Percentiles rank a stretch among this genome's conserved stretches.
phyloP scores from a whole-genome alignment of 1,284 basidiomycete genomes.

The Jaminaea rosea region DNA sequence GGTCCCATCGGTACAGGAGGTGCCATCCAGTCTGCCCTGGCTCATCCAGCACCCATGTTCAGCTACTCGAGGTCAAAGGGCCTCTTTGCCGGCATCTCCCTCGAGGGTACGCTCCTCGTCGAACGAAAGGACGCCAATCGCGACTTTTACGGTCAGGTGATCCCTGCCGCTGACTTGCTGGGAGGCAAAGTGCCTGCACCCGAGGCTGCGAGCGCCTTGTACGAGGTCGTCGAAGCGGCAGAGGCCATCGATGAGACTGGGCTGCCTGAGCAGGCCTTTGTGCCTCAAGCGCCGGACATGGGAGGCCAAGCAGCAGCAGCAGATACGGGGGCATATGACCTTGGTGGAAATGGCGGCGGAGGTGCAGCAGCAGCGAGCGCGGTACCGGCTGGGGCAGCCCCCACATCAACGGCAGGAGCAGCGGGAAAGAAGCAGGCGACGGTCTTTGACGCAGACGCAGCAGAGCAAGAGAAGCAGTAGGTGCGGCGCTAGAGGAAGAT shows the following conservation, averaged over 20 bases:
- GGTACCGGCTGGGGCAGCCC: too few relatives aligned
- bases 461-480: too few relatives aligned
- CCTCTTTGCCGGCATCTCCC: slow-evolving; percentile 83
- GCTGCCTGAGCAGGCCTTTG: slow-evolving; percentile 69
- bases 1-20: slow-evolving; percentile 86
- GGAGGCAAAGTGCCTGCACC: slow-evolving; percentile 88
- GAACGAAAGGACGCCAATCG: slow-evolving; percentile 70
- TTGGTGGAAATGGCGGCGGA: too few relatives aligned
- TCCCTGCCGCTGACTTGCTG: slow-evolving; percentile 81
- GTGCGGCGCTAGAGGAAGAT: too few relatives aligned
- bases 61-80: slow-evolving; percentile 92
- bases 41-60: slow-evolving; percentile 84
- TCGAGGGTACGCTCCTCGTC: slow-evolving; percentile 89
- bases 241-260: slow-evolving; percentile 56
- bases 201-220: slow-evolving; percentile 83
- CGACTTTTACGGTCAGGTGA: slow-evolving; percentile 86
- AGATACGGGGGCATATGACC: too few relatives aligned
- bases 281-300: too few relatives aligned
- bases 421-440: too few relatives aligned
- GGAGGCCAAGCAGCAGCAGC: too few relatives aligned
- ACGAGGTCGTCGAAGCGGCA: slow-evolving; percentile 80
- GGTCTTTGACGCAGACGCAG: too few relatives aligned
- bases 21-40: slow-evolving; percentile 73
- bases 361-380: too few relatives aligned
- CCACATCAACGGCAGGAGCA: too few relatives aligned